Conservation (phyloP, 257 asterid genomes). For the Prunella vulgaris region DNA sequence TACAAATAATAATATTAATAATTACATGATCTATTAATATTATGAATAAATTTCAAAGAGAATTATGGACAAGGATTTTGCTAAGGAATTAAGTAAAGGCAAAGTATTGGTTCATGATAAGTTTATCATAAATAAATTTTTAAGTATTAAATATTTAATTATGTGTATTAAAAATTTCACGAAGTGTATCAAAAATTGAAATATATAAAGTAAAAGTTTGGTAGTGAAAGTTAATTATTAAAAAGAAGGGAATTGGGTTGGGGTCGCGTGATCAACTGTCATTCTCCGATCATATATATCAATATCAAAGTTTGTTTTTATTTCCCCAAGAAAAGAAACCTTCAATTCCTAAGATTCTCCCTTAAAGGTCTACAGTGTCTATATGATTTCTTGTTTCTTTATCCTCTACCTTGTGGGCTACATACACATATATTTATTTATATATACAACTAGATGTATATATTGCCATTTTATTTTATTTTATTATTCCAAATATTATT, state of each 20-base stretch:
- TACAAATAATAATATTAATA: no score
- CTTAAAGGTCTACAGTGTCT: constrained; percentile 41
- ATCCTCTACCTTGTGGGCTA: constrained; percentile 30
- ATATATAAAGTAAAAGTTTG: not conserved
- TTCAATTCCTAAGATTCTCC: constrained; percentile 60
- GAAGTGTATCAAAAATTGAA: no score
- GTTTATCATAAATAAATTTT: no score
- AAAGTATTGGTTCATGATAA: no score
- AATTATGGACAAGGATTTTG: no score
- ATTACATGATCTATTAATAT: no score
- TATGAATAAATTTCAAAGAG: no score
- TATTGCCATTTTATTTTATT: not conserved
- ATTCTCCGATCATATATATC: constrained; percentile 46
- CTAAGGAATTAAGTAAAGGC: no score
- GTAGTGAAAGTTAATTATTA: not conserved
- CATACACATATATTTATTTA: not conserved
- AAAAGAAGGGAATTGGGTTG: not conserved
- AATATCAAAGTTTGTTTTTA: constrained; percentile 35
- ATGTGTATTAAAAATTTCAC: no score
- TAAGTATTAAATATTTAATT: no score
- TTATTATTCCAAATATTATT: not conserved
- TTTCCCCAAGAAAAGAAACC: constrained; percentile 26
- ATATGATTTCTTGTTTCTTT: constrained; percentile 24
- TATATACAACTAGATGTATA: no score
- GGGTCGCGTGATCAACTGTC: constrained; percentile 36